Evolutionary conservation across 306 rosid species (phyloP).

Genomic region (Dryas octopetala): DNA sequence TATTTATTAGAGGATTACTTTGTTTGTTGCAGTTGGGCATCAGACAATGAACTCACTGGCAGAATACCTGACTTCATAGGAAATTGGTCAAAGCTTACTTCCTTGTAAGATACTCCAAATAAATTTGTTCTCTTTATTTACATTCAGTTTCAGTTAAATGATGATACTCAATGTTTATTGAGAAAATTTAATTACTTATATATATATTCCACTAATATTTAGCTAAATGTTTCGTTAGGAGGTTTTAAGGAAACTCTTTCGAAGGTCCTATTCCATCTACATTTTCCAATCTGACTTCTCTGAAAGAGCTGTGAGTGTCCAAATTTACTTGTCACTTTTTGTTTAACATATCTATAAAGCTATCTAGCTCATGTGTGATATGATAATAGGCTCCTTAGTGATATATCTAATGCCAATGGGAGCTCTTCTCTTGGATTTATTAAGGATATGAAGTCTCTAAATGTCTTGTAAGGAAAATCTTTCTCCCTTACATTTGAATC

Average conservation of each 20-base stretch:
- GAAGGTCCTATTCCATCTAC: slow-evolving; percentile 64
- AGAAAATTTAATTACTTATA: background rate
- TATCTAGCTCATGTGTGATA: slow-evolving; percentile 27
- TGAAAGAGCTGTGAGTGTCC: slow-evolving; percentile 62
- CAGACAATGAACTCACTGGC: slow-evolving; percentile 60
- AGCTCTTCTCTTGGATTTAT: slow-evolving; percentile 70
- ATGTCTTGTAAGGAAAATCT: slow-evolving; percentile 46
- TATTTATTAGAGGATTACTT: background rate
- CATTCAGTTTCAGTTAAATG: background rate
- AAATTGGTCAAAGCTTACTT: slow-evolving; percentile 52
- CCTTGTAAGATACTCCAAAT: slow-evolving; percentile 54
- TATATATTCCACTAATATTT: background rate
- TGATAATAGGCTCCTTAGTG: slow-evolving; percentile 58
- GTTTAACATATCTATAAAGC: slow-evolving; percentile 10
- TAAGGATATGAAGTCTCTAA: slow-evolving; percentile 62
- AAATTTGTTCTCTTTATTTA: background rate
- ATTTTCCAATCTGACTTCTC: slow-evolving; percentile 64
- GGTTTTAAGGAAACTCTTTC: slow-evolving; percentile 82
- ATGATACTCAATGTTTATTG: background rate
- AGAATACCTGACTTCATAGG: slow-evolving; percentile 76
- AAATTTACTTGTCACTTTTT: slow-evolving; percentile 10
- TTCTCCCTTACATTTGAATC: slow-evolving; percentile 5
- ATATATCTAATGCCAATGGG: slow-evolving; percentile 62
- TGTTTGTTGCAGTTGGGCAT: slow-evolving; percentile 62
- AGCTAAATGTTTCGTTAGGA: slow-evolving; percentile 43